These are phyloP conservation scores for Leccinum colubrinum DNA, from an alignment of 1,284 basidiomycete species.

Conservation along the genomic window DNA sequence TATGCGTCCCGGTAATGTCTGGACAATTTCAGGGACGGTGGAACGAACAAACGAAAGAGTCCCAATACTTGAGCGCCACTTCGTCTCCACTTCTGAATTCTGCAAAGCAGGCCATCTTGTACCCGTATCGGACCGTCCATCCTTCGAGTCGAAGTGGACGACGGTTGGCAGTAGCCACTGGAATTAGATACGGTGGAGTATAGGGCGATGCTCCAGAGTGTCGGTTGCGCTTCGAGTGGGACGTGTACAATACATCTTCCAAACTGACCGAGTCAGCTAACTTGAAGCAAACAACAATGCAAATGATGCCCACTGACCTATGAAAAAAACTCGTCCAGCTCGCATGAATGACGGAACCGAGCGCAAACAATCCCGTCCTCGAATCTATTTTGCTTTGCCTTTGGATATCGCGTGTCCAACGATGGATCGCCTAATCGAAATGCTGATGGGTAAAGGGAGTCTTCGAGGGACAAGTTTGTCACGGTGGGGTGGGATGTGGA, in stretches of 20 bases:
- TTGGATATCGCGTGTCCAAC: no score
- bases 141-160: background rate
- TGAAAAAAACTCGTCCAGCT: no score
- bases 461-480: slow-evolving; percentile 18
- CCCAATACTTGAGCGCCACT: background rate
- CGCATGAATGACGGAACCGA: no score
- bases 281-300: no score
- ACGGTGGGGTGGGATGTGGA: slow-evolving; percentile 74
- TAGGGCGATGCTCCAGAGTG: slow-evolving; percentile 39
- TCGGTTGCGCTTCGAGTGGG: slow-evolving; percentile 86
- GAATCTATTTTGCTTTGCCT: no score
- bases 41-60: background rate
- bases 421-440: no score
- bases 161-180: background rate
- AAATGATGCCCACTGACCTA: no score
- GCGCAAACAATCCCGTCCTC: no score
- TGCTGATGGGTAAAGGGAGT: slow-evolving; percentile 44
- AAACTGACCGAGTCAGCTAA: slow-evolving; percentile 48
- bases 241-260: slow-evolving; percentile 86
- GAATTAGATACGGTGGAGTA: background rate
- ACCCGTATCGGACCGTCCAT: background rate
- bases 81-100: background rate
- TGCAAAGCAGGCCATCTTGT: no score
- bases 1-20: background rate
- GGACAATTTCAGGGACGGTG: background rate